Conservation (phyloP, 2,329 filamentous ascomycete species). For the Fusarium marasasianum region DNA sequence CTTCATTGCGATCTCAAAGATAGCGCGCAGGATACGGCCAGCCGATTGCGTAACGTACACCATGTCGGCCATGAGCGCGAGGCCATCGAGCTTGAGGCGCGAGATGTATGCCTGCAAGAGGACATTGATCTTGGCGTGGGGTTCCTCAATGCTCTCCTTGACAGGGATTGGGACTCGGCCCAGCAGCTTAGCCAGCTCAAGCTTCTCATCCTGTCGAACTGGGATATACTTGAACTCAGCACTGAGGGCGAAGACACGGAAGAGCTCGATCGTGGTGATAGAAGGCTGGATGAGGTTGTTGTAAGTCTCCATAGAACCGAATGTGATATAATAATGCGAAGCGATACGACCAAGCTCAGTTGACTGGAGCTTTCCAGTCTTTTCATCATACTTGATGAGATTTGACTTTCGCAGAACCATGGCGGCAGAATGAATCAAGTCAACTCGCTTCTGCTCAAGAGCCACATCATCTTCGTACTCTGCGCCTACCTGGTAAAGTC, state of each 20-base stretch:
- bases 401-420: conserved; percentile 86
- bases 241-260: conserved; percentile 94
- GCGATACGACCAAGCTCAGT: conserved; percentile 96
- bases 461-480: conserved; percentile 94
- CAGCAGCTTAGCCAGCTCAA: conserved; percentile 92
- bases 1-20: conserved; percentile 97
- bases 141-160: conserved; percentile 96
- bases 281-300: conserved; percentile 94
- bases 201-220: conserved; percentile 95
- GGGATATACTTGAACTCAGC: conserved; percentile 99
- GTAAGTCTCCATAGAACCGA: conserved; percentile 96
- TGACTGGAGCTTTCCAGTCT: conserved; percentile 84
- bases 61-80: conserved; percentile 97
- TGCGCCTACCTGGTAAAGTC: conserved; percentile 92
- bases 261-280: conserved; percentile 93
- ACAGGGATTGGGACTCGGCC: conserved; percentile 93
- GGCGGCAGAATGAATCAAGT: conserved; percentile 94
- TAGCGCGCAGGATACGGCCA: conserved; percentile 91
- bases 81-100: conserved; percentile 88
- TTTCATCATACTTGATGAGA: conserved; percentile 94
- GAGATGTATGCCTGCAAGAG: conserved; percentile 97
- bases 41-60: conserved; percentile 99
- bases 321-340: conserved; percentile 98
- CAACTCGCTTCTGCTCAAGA: conserved; percentile 96
- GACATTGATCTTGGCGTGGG: conserved; percentile 98